Base-by-base conservation (phyloP, 176 grass and related monocot species). In the Avena eriantha region DNA sequence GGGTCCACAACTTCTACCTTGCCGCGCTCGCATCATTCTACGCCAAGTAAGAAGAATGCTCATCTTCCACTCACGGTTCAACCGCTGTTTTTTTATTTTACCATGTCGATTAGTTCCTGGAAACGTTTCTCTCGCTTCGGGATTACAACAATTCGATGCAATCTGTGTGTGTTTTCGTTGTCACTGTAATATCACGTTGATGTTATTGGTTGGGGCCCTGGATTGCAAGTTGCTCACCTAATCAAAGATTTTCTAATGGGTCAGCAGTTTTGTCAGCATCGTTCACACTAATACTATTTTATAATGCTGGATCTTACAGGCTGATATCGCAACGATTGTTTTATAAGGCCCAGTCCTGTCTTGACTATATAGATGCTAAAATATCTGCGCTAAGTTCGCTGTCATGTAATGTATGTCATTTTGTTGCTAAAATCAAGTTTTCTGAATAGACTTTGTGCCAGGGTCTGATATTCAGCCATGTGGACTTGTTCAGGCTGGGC, bases 1-100 rank as follows among this genome's bases (percentile, higher is more conserved):
- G 97, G 97, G 92, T 99, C 64, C 97, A 99, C 56, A 83, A 65
- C 84, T 73, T 96, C 63, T 99, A 99, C 82, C 97, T 99, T 26
- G 92, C 97, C 3, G 92, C 83, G 3, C 92, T 99, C 10, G 97
- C 94, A 36, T 88, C 97, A 1, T 94, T 99, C 90, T 99, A 99
- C 71, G 94, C 97, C 50, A 99, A 99, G 97, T 98, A 98, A 63
- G 84, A 21, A 67, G 81, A 36, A 53, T 50, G 8, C 35, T 70
- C 51, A 26, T 73, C 33, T 73, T 55, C 35, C 31, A 26, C 59
- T 14, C 61, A 0, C 10, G 60, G 60, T 26, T 64, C 23, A 74
- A 74, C 13, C 0, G 16, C 3, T 24, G 10, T 10, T 26, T 24
- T 24, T 23, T 26, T 5, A 4, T 35, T 80, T 33, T 24, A 13